A percentile compares a stretch with the other conserved stretches of the same genome.
These are phyloP conservation scores for Buxus sempervirens DNA, from an alignment of 164 flowering plant genomes.

Conservation along the genomic window DNA sequence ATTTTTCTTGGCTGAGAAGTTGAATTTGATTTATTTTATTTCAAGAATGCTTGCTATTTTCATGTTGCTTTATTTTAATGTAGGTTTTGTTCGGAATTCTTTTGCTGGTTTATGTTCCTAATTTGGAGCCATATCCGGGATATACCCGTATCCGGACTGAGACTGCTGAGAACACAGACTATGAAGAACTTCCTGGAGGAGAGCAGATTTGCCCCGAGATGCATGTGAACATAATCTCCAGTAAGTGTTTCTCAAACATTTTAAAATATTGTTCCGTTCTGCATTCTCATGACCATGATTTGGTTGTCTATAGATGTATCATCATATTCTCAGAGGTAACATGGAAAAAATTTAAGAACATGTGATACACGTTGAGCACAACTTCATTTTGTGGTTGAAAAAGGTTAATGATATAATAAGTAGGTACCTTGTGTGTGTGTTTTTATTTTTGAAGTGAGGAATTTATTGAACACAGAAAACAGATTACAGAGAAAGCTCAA, in stretches of 20 bases:
- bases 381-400: too few species aligned
- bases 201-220: constrained; percentile 95
- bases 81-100: constrained; percentile 77
- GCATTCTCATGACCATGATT: too few species aligned
- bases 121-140: constrained; percentile 80
- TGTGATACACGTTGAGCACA: too few species aligned
- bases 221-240: constrained; percentile 68
- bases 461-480: too few species aligned
- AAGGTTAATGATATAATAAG: too few species aligned
- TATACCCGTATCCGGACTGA: constrained; percentile 57
- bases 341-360: too few species aligned
- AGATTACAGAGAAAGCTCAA: too few species aligned
- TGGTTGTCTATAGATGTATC: too few species aligned
- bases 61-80: constrained; percentile 14
- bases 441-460: too few species aligned
- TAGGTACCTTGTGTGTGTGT: too few species aligned
- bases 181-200: constrained; percentile 83
- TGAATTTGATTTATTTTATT: background rate
- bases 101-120: constrained; percentile 64
- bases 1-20: background rate
- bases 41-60: background rate
- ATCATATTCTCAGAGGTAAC: too few species aligned
- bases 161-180: constrained; percentile 43
- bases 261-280: too few species aligned
- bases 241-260: constrained; percentile 39